Evolutionary conservation across 768 basidiomycete species (phyloP).

Genomic region (Coprinopsis marcescibilis): DNA sequence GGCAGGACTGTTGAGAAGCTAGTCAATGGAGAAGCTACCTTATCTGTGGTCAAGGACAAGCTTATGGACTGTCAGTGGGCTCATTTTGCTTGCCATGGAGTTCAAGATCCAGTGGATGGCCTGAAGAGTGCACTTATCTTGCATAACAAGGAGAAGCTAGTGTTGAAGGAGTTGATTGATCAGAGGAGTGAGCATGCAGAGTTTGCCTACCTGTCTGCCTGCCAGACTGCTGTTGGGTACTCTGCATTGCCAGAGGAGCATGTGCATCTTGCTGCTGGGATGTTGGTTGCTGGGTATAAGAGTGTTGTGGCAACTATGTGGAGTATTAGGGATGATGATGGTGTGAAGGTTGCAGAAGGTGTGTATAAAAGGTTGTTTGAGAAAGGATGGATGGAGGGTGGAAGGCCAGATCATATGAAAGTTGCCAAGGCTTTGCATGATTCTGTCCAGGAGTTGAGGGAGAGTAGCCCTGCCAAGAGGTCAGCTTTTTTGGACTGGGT

Average conservation of each 20-base stretch:
- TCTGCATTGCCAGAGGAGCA: constrained; percentile 15
- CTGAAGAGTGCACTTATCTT: constrained; percentile 2
- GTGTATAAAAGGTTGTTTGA: neutral
- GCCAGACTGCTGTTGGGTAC: constrained; percentile 29
- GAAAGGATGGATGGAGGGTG: neutral
- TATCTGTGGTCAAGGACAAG: neutral
- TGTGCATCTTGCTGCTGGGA: constrained; percentile 3
- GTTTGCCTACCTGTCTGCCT: constrained; percentile 36
- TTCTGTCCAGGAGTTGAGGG: neutral
- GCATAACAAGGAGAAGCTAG: constrained; percentile 12
- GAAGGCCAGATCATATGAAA: no score
- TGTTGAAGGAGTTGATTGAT: no score
- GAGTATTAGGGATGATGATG: neutral
- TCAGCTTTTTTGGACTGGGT: neutral
- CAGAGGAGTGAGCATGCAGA: constrained; percentile 13
- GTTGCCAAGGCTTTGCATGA: neutral
- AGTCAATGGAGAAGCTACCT: neutral
- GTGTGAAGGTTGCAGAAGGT: neutral
- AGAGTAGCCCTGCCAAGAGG: neutral
- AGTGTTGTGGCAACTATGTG: constrained; percentile 4
- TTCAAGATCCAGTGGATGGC: constrained; percentile 16
- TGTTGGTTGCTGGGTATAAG: constrained; percentile 3
- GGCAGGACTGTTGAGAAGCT: neutral
- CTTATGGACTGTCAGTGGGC: constrained; percentile 12
- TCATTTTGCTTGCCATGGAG: constrained; percentile 28